Conservation (phyloP, 208 protist genomes). For the Crithidia expoeki region DNA sequence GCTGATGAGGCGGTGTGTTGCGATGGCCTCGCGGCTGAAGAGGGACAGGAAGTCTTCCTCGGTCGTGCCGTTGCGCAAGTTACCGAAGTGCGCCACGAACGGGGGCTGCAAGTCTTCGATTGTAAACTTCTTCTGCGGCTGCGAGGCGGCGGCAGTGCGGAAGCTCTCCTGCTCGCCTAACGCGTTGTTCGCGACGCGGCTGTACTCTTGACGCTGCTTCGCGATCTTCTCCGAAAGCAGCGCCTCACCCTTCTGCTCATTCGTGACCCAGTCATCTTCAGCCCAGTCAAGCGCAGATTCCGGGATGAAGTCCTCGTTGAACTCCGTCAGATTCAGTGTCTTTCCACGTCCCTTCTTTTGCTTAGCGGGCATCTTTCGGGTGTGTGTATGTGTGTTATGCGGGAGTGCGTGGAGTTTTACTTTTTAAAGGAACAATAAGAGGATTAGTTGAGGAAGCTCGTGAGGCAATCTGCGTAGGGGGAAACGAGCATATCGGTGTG, state of each 20-base stretch:
- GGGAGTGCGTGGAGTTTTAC: background rate
- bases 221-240: conserved; percentile 63
- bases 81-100: conserved; percentile 84
- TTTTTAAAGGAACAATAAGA: background rate
- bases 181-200: conserved; percentile 62
- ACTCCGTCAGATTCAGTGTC: conserved; percentile 79
- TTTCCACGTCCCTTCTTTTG: conserved; percentile 79
- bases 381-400: background rate
- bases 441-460: conserved; percentile 5
- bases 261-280: conserved; percentile 62
- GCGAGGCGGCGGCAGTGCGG: conserved; percentile 41
- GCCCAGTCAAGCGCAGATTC: conserved; percentile 83
- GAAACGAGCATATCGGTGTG: too few relatives aligned
- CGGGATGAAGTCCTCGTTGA: conserved; percentile 80
- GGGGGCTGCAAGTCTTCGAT: conserved; percentile 68
- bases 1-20: conserved; percentile 70
- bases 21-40: conserved; percentile 65
- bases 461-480: conserved; percentile 2
- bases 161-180: conserved; percentile 68
- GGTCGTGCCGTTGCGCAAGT: conserved; percentile 81
- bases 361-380: conserved; percentile 61
- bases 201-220: conserved; percentile 62
- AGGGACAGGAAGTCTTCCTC: conserved; percentile 76
- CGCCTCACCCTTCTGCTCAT: conserved; percentile 60
- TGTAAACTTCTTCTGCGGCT: conserved; percentile 27